A percentile compares a stretch with the other conserved stretches of the same genome.
Conservation (phyloP, 2,329 filamentous ascomycete species). For the Pseudogymnoascus verrucosus region DNA sequence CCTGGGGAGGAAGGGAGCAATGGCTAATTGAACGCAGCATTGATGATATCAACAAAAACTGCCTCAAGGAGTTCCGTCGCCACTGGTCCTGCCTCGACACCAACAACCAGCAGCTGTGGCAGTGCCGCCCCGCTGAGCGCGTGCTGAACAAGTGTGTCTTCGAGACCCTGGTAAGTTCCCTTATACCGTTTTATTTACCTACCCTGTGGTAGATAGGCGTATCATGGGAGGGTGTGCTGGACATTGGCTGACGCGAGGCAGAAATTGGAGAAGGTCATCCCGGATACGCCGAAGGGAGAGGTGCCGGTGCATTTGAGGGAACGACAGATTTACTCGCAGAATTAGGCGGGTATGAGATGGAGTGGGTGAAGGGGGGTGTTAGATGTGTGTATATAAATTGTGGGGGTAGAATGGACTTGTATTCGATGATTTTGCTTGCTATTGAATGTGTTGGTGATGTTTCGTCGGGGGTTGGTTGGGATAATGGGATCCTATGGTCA, state of each 20-base stretch:
- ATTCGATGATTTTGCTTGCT: background rate
- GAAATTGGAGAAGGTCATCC: conserved; percentile 76
- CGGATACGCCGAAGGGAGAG: conserved; percentile 60
- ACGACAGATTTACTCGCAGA: conserved; percentile 42
- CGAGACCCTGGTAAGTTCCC: conserved; percentile 73
- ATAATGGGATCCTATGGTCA: background rate
- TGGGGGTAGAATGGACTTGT: background rate
- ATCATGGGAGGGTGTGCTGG: background rate
- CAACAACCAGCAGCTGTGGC: conserved; percentile 96
- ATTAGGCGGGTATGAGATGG: background rate
- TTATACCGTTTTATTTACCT: background rate
- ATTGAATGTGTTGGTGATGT: background rate
- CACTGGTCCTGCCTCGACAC: conserved; percentile 96
- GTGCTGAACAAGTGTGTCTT: conserved; percentile 92
- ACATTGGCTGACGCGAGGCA: conserved; percentile 29
- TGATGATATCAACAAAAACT: conserved; percentile 93
- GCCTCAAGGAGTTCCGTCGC: conserved; percentile 78
- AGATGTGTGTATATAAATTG: background rate
- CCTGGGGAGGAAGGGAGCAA: background rate
- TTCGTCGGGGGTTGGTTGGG: background rate
- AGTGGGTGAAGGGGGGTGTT: background rate
- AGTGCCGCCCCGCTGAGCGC: conserved; percentile 83
- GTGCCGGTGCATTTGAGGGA: conserved; percentile 67
- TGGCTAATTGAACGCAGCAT: conserved; percentile 48
- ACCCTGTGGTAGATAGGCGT: background rate